Evolutionary conservation across 805 yeast species (phyloP).

Genomic region (Metschnikowia hibisci): DNA sequence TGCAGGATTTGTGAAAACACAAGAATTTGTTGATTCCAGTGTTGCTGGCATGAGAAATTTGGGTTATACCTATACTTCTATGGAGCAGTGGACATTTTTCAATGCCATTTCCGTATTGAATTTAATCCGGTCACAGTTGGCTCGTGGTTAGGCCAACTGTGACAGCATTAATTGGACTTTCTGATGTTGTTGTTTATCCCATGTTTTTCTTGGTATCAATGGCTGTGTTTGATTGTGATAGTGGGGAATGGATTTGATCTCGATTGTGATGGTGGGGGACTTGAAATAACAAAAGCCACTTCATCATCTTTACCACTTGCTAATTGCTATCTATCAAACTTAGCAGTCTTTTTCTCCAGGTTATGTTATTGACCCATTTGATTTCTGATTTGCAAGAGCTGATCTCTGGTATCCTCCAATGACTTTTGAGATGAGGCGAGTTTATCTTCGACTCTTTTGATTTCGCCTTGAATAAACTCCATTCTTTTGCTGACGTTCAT

Average conservation of each 20-base stretch:
- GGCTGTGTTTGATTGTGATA: too few species aligned
- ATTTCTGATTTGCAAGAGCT: slow-evolving; percentile 46
- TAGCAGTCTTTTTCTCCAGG: too few species aligned
- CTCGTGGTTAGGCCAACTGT: slow-evolving; percentile 46
- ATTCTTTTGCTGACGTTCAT: slow-evolving; percentile 82
- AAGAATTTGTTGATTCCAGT: slow-evolving; percentile 58
- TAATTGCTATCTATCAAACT: too few species aligned
- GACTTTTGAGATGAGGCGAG: slow-evolving; percentile 45
- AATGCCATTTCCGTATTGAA: slow-evolving; percentile 62
- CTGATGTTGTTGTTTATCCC: too few species aligned
- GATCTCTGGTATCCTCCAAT: slow-evolving; percentile 58
- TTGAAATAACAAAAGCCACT: too few species aligned
- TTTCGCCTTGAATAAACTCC: slow-evolving; percentile 80
- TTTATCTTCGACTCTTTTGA: slow-evolving; percentile 66
- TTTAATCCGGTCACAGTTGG: slow-evolving; percentile 64
- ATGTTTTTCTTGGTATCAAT: too few species aligned
- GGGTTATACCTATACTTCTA: slow-evolving; percentile 58
- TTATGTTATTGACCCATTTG: slow-evolving; percentile 15
- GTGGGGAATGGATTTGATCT: too few species aligned
- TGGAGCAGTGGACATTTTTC: slow-evolving; percentile 76
- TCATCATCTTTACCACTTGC: too few species aligned
- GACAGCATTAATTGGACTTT: too few species aligned
- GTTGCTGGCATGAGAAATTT: slow-evolving; percentile 48
- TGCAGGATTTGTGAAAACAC: slow-evolving; percentile 50
- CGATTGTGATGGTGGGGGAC: too few species aligned